These are phyloP conservation scores for Backusella tuberculispora DNA, from an alignment of 192 early-diverging fungal genomes.

Conservation along the genomic window DNA sequence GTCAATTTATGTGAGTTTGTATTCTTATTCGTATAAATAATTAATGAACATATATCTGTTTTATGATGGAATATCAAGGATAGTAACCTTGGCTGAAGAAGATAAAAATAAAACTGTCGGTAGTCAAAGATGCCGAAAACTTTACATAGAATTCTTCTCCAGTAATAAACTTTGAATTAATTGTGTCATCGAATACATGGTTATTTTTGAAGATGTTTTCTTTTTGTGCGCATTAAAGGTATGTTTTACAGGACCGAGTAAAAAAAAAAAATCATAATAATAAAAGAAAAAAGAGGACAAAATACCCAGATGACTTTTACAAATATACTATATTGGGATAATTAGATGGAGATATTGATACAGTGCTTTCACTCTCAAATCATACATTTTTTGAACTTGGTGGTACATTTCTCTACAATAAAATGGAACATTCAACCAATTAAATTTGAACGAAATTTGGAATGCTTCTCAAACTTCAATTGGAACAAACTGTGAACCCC, in stretches of 20 bases:
- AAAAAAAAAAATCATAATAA: conserved; percentile 13
- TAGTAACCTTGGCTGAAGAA: background rate
- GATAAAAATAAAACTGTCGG: background rate
- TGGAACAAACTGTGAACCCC: no score
- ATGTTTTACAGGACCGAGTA: conserved; percentile 10
- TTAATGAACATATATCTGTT: background rate
- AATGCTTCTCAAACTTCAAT: no score
- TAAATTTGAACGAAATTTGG: no score
- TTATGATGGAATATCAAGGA: background rate
- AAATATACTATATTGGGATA: background rate
- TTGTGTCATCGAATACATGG: background rate
- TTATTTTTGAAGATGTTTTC: conserved; percentile 11
- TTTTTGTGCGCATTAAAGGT: background rate
- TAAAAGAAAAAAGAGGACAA: background rate
- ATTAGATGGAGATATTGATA: background rate
- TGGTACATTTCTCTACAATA: no score
- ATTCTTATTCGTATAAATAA: no score
- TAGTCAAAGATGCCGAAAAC: background rate
- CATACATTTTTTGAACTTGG: no score
- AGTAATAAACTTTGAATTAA: background rate
- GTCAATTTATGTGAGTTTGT: no score
- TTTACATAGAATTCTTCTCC: background rate
- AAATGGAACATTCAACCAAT: no score
- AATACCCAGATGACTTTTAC: conserved; percentile 14
- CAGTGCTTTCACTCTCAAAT: no score